phyloP scores from a whole-genome alignment of 2,329 filamentous ascomycete genomes.

The Ambrosiella beaveri region DNA sequence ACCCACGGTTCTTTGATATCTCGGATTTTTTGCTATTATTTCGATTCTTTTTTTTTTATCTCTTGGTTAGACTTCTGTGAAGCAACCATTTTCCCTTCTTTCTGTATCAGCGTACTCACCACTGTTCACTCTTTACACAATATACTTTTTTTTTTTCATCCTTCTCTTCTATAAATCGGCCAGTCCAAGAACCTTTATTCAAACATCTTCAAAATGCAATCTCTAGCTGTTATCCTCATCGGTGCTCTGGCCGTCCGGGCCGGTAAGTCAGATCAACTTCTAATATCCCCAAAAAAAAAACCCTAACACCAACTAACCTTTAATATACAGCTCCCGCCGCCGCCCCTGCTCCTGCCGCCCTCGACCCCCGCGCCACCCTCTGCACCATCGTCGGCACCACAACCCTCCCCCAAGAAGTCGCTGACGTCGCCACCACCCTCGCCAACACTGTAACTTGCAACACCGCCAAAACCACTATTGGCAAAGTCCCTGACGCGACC shows the following conservation, averaged over 20 bases:
- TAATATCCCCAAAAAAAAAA: background rate
- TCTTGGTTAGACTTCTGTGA: constrained; percentile 5
- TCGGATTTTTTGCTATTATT: background rate
- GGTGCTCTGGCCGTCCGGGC: constrained; percentile 7
- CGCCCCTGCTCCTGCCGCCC: constrained; percentile 8
- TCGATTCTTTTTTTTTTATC: background rate
- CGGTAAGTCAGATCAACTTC: constrained; percentile 1
- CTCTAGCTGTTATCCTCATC: constrained; percentile 3
- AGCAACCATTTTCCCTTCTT: constrained; percentile 1
- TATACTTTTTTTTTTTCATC: background rate
- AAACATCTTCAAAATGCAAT: background rate
- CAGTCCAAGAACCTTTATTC: background rate
- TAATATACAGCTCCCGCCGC: no score
- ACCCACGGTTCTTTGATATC: background rate
- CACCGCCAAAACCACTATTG: constrained; percentile 26
- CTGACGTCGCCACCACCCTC: constrained; percentile 25
- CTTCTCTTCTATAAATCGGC: background rate
- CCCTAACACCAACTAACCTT: background rate
- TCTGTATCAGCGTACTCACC: background rate
- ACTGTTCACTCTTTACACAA: background rate
- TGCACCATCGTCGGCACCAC: constrained; percentile 38
- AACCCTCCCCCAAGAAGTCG: constrained; percentile 33
- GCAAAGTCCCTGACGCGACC: constrained; percentile 37
- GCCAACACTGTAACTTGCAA: constrained; percentile 32
- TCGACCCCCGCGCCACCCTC: constrained; percentile 21